Base-by-base conservation (phyloP, 495 filamentous ascomycete species). In the Trichoderma virens region DNA sequence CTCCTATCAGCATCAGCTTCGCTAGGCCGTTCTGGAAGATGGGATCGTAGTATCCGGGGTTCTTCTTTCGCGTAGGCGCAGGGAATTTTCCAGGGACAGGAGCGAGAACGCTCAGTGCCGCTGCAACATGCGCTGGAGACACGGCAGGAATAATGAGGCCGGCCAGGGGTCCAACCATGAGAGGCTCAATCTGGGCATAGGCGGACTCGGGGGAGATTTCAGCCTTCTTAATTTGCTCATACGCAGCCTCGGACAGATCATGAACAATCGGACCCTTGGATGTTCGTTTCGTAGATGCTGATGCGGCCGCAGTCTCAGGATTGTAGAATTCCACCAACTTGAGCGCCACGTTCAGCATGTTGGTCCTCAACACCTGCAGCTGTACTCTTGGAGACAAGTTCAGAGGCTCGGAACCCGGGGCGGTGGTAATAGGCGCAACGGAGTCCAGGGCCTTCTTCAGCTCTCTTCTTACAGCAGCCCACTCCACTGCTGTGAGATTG, bases 401-500 rank as follows among this genome's bases (percentile, higher is more conserved):
- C 28, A 68, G 47, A 30, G 66, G 68, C 2, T 51, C 60, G 16
- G 61, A 25, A 59, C 66, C 71, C 1, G 67, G 67, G 11, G 20
- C 39, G 2, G 20, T 7, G 5, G 7, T 27, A 8, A 70, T 47
- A n/a, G 65, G 38, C 0, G 78, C 66, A 2, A 90, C 84, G 61
- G 87, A 90, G 28, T 74, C 70, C 18, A 98, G 73, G 1, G 91
- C 92, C 6, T 76, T 75, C 27, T 75, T 73, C 23, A 98, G 78
- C 76, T 98, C 95, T 63, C 94, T 87, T 62, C 94, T 83, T 64
- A 98, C 84, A 14, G 87, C 86, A 32, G 86, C 81, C 93, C 92
- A 97, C 83, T 98, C 94, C 45, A 81, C 79, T 5, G 92, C 86
- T 62, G 88, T 89, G 61, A 98, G 79, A 75, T 97, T 98, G 82